A percentile compares a stretch with the other conserved stretches of the same genome.
These are phyloP conservation scores for Apiotrichum sp. DNA, from an alignment of 1,284 basidiomycete genomes.

Conservation along the genomic window DNA sequence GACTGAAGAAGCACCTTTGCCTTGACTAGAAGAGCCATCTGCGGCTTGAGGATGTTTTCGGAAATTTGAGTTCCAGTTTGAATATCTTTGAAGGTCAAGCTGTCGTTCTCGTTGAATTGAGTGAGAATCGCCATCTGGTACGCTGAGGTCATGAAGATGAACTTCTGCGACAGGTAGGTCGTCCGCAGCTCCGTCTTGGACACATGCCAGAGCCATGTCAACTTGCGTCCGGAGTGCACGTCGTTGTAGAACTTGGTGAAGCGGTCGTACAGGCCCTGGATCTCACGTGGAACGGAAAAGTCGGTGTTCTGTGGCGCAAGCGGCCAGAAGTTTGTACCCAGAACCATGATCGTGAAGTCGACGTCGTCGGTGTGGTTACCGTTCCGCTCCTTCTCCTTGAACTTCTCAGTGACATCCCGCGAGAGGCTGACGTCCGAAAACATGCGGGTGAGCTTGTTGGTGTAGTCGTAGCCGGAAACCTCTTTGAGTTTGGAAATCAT, in stretches of 20 bases:
- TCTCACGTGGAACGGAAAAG: conserved; percentile 82
- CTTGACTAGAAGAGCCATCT: conserved; percentile 77
- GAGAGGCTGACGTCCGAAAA: conserved; percentile 93
- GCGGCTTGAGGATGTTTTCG: conserved; percentile 76
- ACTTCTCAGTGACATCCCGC: conserved; percentile 93
- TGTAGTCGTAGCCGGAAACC: conserved; percentile 97
- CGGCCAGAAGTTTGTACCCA: conserved; percentile 96
- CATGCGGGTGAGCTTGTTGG: conserved; percentile 96
- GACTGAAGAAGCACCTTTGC: conserved; percentile 79
- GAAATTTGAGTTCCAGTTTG: conserved; percentile 74
- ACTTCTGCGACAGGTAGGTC: conserved; percentile 87
- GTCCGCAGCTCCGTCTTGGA: conserved; percentile 93
- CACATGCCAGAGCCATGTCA: conserved; percentile 98
- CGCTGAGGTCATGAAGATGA: conserved; percentile 89
- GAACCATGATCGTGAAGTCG: conserved; percentile 87
- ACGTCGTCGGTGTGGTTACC: conserved; percentile 57
- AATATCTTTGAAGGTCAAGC: conserved; percentile 73
- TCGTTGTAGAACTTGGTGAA: conserved; percentile 92
- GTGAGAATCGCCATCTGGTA: conserved; percentile 93
- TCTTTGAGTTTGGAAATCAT: conserved; percentile 99
- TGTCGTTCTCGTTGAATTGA: conserved; percentile 89
- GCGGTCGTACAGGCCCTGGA: conserved; percentile 78
- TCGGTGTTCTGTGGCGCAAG: conserved; percentile 75
- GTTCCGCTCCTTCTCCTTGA: conserved; percentile 88
- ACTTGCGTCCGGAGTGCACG: conserved; percentile 69